Conservation (phyloP, 495 filamentous ascomycete genomes). For the Penicillium tannophilum region DNA sequence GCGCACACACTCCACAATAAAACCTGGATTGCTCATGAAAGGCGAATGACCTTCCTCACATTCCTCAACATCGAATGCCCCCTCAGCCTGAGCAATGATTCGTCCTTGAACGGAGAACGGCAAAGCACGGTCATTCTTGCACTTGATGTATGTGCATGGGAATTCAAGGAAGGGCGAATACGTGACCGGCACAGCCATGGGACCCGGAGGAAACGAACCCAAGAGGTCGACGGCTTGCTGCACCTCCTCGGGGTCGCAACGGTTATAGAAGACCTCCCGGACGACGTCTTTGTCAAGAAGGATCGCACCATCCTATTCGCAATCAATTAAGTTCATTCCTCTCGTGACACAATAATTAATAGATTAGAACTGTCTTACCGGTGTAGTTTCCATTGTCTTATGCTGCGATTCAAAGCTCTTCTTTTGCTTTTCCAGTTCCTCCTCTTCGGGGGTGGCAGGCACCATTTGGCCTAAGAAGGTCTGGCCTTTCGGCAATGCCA, state of each 20-base stretch:
- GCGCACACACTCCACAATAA: slow-evolving; percentile 30
- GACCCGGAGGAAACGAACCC: slow-evolving; percentile 28
- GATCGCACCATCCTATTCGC: slow-evolving; percentile 30
- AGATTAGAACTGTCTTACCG: slow-evolving; percentile 1
- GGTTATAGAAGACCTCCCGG: slow-evolving; percentile 26
- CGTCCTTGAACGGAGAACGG: slow-evolving; percentile 23
- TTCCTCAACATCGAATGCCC: slow-evolving; percentile 27
- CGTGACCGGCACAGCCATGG: slow-evolving; percentile 29
- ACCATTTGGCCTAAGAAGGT: slow-evolving; percentile 26
- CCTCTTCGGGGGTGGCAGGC: slow-evolving; percentile 26
- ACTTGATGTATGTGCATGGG: slow-evolving; percentile 38
- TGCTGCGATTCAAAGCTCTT: slow-evolving; percentile 4
- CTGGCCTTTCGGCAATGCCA: slow-evolving; percentile 31
- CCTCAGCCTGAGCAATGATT: slow-evolving; percentile 31
- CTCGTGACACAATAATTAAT: background rate
- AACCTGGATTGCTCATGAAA: slow-evolving; percentile 31
- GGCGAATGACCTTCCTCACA: slow-evolving; percentile 36
- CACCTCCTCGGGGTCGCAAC: slow-evolving; percentile 25
- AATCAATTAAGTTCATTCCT: background rate
- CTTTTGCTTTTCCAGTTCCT: slow-evolving; percentile 26
- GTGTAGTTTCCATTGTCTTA: slow-evolving; percentile 5
- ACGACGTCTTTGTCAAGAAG: slow-evolving; percentile 17
- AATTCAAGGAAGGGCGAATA: slow-evolving; percentile 32
- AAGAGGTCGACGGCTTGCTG: slow-evolving; percentile 25
- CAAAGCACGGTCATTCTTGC: slow-evolving; percentile 36